phyloP scores from a whole-genome alignment of 106 monocot genomes.

The Gastrodia elata region DNA sequence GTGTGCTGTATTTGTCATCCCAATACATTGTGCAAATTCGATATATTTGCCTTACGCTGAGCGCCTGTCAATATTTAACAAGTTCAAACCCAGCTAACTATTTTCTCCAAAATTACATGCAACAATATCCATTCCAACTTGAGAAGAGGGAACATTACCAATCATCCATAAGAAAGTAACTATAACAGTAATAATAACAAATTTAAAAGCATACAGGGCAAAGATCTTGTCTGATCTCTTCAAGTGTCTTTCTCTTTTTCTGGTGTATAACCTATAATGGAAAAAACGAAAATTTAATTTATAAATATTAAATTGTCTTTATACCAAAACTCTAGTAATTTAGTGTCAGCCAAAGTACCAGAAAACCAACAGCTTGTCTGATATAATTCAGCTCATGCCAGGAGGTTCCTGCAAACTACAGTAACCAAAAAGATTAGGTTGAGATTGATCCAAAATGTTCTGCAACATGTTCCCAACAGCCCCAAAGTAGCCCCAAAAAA shows the following conservation, averaged over 20 bases:
- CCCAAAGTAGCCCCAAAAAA: too few relatives aligned
- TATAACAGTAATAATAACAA: neutral
- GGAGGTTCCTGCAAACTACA: conserved; percentile 77
- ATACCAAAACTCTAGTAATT: neutral
- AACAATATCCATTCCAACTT: neutral
- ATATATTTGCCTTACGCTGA: conserved; percentile 90
- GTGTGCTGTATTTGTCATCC: conserved; percentile 96
- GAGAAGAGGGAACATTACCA: neutral
- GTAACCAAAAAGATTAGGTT: conserved; percentile 7
- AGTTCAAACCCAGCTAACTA: neutral
- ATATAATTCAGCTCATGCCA: conserved; percentile 96
- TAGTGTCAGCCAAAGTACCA: conserved; percentile 46
- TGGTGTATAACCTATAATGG: conserved; percentile 85
- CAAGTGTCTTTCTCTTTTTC: conserved; percentile 83
- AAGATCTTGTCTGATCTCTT: conserved; percentile 89
- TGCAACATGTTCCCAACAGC: too few relatives aligned
- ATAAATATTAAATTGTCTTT: neutral
- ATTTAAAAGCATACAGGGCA: conserved; percentile 58
- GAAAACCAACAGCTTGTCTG: conserved; percentile 88
- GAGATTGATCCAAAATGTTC: neutral
- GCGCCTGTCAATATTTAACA: conserved; percentile 33
- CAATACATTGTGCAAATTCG: conserved; percentile 98
- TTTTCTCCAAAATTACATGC: neutral
- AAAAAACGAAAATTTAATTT: neutral
- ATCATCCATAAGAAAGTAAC: too few relatives aligned